These are phyloP conservation scores for Arthrinium puccinioides DNA, from an alignment of 2,329 filamentous ascomycete genomes.

Conservation along the genomic window DNA sequence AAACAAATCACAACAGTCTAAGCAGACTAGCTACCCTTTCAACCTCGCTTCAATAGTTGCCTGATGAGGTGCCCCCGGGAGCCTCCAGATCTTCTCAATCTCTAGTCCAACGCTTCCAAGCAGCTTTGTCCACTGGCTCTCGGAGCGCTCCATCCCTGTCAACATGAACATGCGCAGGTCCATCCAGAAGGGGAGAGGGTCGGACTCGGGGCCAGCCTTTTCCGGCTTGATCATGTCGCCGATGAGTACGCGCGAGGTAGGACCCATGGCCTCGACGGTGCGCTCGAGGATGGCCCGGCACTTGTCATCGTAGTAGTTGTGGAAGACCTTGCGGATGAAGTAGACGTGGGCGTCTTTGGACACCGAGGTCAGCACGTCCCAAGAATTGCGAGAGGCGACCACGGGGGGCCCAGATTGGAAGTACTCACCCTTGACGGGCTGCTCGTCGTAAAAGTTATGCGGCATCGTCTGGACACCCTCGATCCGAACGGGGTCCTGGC, in stretches of 20 bases:
- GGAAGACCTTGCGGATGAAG: background rate
- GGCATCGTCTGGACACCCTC: background rate
- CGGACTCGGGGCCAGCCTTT: background rate
- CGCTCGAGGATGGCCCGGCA: background rate
- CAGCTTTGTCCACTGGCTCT: background rate
- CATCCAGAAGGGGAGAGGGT: background rate
- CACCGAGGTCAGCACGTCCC: background rate
- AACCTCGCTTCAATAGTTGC: slow-evolving; percentile 1
- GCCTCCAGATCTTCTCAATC: background rate
- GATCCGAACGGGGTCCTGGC: slow-evolving; percentile 7
- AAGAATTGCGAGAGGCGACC: background rate
- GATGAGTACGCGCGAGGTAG: background rate
- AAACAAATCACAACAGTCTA: too few species aligned
- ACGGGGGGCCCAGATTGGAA: background rate
- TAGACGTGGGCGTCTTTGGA: slow-evolving; percentile 1
- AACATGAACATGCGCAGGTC: slow-evolving; percentile 2
- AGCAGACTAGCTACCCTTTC: too few species aligned
- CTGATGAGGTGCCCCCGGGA: background rate
- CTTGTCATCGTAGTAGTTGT: slow-evolving; percentile 4
- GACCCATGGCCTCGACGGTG: background rate
- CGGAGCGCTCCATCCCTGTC: background rate
- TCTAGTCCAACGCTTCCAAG: background rate
- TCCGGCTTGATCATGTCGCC: slow-evolving; percentile 1
- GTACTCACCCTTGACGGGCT: slow-evolving; percentile 1
- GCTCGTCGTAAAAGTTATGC: background rate